Evolutionary conservation across 768 basidiomycete genomes (phyloP).

Genomic region (Pisolithus microcarpus): DNA sequence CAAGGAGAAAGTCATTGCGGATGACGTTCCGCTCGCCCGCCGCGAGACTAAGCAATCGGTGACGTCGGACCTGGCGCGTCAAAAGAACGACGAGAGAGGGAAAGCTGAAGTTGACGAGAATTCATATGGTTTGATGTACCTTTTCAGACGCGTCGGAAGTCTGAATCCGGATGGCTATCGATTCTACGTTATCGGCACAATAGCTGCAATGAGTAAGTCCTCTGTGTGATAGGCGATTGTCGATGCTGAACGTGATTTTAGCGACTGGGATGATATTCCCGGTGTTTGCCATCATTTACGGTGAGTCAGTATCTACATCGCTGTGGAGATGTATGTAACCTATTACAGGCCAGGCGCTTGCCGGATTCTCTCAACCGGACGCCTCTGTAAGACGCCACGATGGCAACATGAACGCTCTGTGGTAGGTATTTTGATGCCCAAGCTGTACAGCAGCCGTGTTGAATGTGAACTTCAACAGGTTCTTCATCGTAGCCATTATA

Average conservation of each 20-base stretch:
- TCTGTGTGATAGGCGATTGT: neutral
- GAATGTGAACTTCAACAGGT: slow-evolving; percentile 32
- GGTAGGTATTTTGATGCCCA: slow-evolving; percentile 28
- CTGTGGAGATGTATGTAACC: no score
- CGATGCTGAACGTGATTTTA: slow-evolving; percentile 1
- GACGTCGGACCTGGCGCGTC: slow-evolving; percentile 58
- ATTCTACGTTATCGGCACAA: slow-evolving; percentile 50
- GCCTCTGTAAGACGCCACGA: neutral
- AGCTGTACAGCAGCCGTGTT: neutral
- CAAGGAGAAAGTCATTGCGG: slow-evolving; percentile 47
- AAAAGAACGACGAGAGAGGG: slow-evolving; percentile 35
- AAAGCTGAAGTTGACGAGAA: slow-evolving; percentile 28
- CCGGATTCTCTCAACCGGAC: neutral
- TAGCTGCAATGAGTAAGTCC: slow-evolving; percentile 42
- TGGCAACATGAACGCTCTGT: slow-evolving; percentile 59
- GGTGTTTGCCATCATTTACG: slow-evolving; percentile 62
- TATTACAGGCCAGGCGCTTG: neutral
- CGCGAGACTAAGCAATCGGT: slow-evolving; percentile 40
- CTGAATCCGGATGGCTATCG: slow-evolving; percentile 55
- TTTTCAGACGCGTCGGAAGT: slow-evolving; percentile 64
- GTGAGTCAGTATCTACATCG: slow-evolving; percentile 15
- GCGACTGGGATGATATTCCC: slow-evolving; percentile 64
- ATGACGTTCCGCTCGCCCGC: slow-evolving; percentile 56
- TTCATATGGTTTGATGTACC: slow-evolving; percentile 42
- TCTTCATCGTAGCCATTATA: slow-evolving; percentile 74